Evolutionary conservation across 257 asterid species (phyloP).

Genomic region (Cynanchum wilfordii): DNA sequence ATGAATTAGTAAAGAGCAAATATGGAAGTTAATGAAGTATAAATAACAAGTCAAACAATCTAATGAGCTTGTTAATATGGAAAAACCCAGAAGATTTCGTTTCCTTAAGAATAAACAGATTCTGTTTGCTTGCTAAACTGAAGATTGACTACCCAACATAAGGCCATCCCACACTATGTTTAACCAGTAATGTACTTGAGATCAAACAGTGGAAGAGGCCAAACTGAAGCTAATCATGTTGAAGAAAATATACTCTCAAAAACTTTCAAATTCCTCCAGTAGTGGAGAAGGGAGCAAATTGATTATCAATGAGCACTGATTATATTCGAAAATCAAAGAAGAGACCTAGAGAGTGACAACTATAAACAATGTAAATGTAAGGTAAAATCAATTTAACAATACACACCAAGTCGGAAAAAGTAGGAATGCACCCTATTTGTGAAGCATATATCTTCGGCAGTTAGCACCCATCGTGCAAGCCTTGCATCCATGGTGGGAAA

Average conservation of each 20-base stretch:
- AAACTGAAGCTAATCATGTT: neutral
- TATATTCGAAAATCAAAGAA: neutral
- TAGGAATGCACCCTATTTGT: slow-evolving; percentile 65
- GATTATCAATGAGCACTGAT: neutral
- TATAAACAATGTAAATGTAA: neutral
- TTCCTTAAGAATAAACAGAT: neutral
- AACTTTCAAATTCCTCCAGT: neutral
- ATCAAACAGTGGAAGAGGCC: neutral
- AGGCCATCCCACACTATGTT: too few relatives aligned
- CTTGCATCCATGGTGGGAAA: slow-evolving; percentile 67
- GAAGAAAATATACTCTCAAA: neutral
- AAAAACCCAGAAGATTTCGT: neutral
- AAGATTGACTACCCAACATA: neutral
- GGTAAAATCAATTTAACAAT: slow-evolving; percentile 17
- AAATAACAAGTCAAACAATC: neutral
- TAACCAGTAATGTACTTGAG: neutral
- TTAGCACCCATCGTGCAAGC: slow-evolving; percentile 82
- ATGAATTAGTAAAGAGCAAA: slow-evolving; percentile 14
- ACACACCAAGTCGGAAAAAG: slow-evolving; percentile 82
- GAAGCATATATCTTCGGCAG: slow-evolving; percentile 98
- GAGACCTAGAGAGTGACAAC: neutral
- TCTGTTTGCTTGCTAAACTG: neutral
- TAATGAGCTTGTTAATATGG: neutral
- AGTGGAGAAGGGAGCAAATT: neutral
- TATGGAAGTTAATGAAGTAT: neutral